Evolutionary conservation across 371 early-diverging fungal species (phyloP).

Genomic region (Saksenaea vasiformis): DNA sequence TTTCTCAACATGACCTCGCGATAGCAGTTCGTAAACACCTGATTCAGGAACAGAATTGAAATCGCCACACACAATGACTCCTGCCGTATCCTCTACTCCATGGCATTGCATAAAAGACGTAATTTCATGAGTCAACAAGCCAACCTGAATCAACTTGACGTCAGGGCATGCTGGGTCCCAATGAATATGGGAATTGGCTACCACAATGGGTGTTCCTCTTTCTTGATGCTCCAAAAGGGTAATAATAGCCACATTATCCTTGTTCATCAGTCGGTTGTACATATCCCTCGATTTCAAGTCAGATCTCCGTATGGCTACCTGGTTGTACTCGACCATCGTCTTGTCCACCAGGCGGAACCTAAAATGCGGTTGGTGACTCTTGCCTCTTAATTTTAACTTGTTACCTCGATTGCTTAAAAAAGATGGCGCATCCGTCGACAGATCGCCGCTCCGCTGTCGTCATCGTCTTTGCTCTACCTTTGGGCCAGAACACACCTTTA

Average conservation of each 20-base stretch:
- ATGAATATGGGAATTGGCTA: constrained; percentile 87
- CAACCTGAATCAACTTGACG: constrained; percentile 93
- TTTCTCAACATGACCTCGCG: constrained; percentile 57
- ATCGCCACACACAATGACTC: constrained; percentile 81
- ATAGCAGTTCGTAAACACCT: constrained; percentile 85
- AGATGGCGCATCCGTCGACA: constrained; percentile 96
- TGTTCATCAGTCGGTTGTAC: constrained; percentile 86
- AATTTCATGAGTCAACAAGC: constrained; percentile 87
- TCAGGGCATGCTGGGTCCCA: constrained; percentile 89
- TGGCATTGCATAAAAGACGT: not conserved
- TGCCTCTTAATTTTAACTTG: not conserved
- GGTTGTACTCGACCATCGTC: constrained; percentile 84
- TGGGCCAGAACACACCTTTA: constrained; percentile 89
- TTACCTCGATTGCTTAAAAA: constrained; percentile 80
- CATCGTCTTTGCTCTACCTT: constrained; percentile 87
- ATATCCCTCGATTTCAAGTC: constrained; percentile 85
- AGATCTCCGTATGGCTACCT: constrained; percentile 77
- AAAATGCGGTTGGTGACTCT: not conserved
- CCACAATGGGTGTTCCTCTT: constrained; percentile 63
- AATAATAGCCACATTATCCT: constrained; percentile 91
- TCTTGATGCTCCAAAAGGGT: constrained; percentile 77
- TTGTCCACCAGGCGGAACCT: constrained; percentile 76
- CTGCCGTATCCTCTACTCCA: constrained; percentile 13
- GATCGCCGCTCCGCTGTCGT: constrained; percentile 72
- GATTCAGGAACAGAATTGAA: constrained; percentile 90